Base-by-base conservation (phyloP, 345 rosid genomes). In the Aurinia saxatilis region DNA sequence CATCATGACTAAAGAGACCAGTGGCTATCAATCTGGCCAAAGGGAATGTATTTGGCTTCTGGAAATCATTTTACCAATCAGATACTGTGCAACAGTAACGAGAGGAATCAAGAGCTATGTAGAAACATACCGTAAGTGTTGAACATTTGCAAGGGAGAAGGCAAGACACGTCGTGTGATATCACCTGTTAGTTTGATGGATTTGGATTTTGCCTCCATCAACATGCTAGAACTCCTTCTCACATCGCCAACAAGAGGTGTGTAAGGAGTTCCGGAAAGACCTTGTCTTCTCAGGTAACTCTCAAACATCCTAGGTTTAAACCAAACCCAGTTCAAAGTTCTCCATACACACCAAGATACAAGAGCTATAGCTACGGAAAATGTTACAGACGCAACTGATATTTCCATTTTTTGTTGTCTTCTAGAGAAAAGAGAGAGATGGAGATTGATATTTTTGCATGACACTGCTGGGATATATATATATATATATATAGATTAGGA, bases 281-380 rank as follows among this genome's bases (percentile, higher is more conserved):
- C 79, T 3, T 71, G 76, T 48, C 47, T 34, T 52, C 73, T 66
- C 16, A 76, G 39, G 62, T 15, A 51, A 27, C 58, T 18, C 54
- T 71, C 79, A 0, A 76, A 50, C 55, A 35, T 62, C 71, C 62
- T 71, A 0, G 79, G 79, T 51, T 30, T 62, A 4, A 76, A 34
- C 79, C 76, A 75, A 9, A 71, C 50, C 70, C 76, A 63, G 14
- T 33, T 45, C 5, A 67, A 2, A 10, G 44, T 23, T 39, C 48
- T 76, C 79, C 79, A 47, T 54, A 16, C 5, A 57, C 60, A 60
- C 54, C 55, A 60, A 2, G 46, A 31, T 12, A 68, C 39, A 10
- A 41, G 1, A 44, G 6, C 60, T 15, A 23, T 15, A 60, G 53
- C 38, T 23, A 60, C 1, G 51, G 67, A 25, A 47, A 37, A 17